Percentiles rank a stretch among this genome's conserved stretches.
phyloP scores from a whole-genome alignment of 1,139 yeast genomes.

The Nematodospora anomalae region DNA sequence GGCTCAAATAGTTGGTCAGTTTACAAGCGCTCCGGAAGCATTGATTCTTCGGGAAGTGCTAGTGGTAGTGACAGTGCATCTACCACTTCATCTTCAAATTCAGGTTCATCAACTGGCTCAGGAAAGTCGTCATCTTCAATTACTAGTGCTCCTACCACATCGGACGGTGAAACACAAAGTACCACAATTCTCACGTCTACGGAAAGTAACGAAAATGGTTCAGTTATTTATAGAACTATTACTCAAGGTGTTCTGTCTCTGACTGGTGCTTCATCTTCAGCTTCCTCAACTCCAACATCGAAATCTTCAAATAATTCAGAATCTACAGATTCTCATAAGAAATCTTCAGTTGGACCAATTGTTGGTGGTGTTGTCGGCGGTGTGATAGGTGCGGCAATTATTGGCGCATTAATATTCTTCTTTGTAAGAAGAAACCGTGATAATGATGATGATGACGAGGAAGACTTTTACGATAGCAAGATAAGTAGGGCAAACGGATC shows the following conservation, averaged over 20 bases:
- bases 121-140: slow-evolving; percentile 20
- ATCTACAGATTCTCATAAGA: slow-evolving; percentile 8
- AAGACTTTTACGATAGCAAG: slow-evolving; percentile 41
- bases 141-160: slow-evolving; percentile 18
- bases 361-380: slow-evolving; percentile 74
- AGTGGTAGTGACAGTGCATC: slow-evolving; percentile 1
- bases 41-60: slow-evolving; percentile 21
- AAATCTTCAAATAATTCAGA: slow-evolving; percentile 6
- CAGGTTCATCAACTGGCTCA: slow-evolving; percentile 13
- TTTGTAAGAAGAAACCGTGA: slow-evolving; percentile 44
- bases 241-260: slow-evolving; percentile 11
- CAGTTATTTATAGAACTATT: slow-evolving; percentile 12
- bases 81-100: slow-evolving; percentile 9
- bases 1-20: slow-evolving; percentile 47
- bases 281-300: slow-evolving; percentile 14
- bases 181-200: slow-evolving; percentile 11
- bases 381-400: slow-evolving; percentile 49
- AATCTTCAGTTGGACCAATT: slow-evolving; percentile 48
- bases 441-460: slow-evolving; percentile 53
- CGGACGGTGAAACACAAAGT: slow-evolving; percentile 6
- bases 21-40: slow-evolving; percentile 21
- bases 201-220: slow-evolving; percentile 6
- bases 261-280: slow-evolving; percentile 6
- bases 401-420: slow-evolving; percentile 45
- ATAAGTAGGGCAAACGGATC: slow-evolving; percentile 26